A percentile compares a stretch with the other conserved stretches of the same genome.
These are phyloP conservation scores for Quercus robur DNA, from an alignment of 306 rosid genomes.

Conservation along the genomic window DNA sequence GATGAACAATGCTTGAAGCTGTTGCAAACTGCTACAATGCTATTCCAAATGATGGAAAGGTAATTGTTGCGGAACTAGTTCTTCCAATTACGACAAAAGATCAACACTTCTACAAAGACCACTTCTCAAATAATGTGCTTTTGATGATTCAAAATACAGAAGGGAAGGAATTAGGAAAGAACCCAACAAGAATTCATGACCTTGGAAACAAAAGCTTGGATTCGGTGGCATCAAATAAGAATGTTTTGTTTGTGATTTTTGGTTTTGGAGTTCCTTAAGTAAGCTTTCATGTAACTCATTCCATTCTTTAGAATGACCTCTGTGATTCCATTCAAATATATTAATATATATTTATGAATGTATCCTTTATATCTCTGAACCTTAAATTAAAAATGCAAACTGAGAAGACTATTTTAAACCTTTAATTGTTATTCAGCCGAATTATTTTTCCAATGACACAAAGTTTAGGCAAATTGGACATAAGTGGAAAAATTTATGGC, in stretches of 20 bases:
- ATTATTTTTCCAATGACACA: too few species aligned
- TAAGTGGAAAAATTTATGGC: too few species aligned
- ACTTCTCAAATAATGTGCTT: not conserved
- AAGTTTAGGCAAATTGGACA: too few species aligned
- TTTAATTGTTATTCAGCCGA: too few species aligned
- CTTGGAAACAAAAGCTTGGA: slow-evolving; percentile 14
- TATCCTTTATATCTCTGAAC: not conserved
- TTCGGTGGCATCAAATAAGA: slow-evolving; percentile 16
- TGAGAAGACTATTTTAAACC: too few species aligned
- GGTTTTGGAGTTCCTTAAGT: slow-evolving; percentile 25
- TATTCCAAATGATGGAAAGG: slow-evolving; percentile 17
- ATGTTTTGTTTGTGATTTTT: not conserved
- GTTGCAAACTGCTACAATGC: slow-evolving; percentile 26
- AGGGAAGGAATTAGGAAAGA: slow-evolving; percentile 10
- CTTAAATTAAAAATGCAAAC: not conserved
- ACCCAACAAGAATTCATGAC: slow-evolving; percentile 15
- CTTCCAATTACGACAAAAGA: not conserved
- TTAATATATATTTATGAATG: not conserved
- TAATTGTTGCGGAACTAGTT: slow-evolving; percentile 18
- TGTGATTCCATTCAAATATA: too few species aligned
- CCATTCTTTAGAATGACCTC: too few species aligned
- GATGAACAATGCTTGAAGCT: slow-evolving; percentile 29
- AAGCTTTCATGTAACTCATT: not conserved
- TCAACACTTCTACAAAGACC: not conserved
- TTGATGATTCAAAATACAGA: slow-evolving; percentile 23